Base-by-base conservation (phyloP, 768 basidiomycete genomes). In the Paxillus ammoniavirescens region DNA sequence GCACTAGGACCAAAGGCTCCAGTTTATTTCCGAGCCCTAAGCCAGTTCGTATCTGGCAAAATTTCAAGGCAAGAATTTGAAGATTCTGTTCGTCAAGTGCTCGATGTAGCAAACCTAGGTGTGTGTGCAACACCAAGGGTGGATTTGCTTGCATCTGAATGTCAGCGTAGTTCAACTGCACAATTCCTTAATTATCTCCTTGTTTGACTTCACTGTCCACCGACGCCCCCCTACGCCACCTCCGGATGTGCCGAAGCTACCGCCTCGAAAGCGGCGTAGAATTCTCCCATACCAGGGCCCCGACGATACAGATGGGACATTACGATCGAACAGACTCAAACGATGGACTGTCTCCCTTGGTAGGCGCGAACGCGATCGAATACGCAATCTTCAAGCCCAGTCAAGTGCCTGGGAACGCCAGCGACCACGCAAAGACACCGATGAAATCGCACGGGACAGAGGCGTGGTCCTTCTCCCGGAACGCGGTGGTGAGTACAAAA, bases 151-250 rank as follows among this genome's bases (percentile, higher is more conserved):
- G 15, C n/a, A 12, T 28, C 62, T 63, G 21, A 65, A 52, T 23
- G 26, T 54, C 31, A 52, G 9, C 41, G n/a, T 56, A 86, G 87
- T 91, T 28, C 89, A 90, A 68, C 73, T 91, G 2, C 91, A 93
- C 65, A 93, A 93, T 68, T 84, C 90, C 10, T 76, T 93, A 31
- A 84, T 93, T 35, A 91, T 92, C 30, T 90, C 90, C 2, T 70
- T 93, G 14, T 89, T 92, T 57, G 89, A 90, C 68, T 86, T 87
- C 21, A 88, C 89, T 2, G 82, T 82, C 0, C 82, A 86, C 59
- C 82, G 85, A 59, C 80, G 86, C 40, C 82, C 82, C 2, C 80
- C 81, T 0, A 83, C 87, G 1, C 86, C 87, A 4, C 82, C 83
- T 1, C 78, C 79, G n/a, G 73, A 84, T 37, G 65, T 74, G 1